These are phyloP conservation scores for Zygoascus meyerae DNA, from an alignment of 1,139 yeast species.

Conservation along the genomic window DNA sequence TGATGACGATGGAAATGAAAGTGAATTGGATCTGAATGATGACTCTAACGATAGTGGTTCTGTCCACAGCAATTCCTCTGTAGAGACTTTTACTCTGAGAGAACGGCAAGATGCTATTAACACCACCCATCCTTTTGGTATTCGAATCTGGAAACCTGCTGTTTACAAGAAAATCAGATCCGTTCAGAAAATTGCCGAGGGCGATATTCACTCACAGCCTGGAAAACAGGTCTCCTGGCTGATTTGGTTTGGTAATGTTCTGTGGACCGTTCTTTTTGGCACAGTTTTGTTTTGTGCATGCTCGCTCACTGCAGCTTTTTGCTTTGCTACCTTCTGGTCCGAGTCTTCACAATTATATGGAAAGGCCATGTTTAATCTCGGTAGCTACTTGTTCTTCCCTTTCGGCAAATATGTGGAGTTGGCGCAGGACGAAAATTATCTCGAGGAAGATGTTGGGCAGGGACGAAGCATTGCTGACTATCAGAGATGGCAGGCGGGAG, in stretches of 20 bases:
- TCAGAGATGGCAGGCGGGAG: conserved; percentile 81
- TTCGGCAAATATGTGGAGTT: conserved; percentile 86
- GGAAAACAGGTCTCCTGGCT: conserved; percentile 50
- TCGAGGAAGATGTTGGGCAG: conserved; percentile 81
- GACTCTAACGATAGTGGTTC: conserved; percentile 39
- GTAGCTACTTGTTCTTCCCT: conserved; percentile 69
- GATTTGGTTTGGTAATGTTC: conserved; percentile 63
- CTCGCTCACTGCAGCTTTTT: conserved; percentile 48
- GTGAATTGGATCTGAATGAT: conserved; percentile 16
- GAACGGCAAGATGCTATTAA: conserved; percentile 96
- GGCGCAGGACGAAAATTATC: conserved; percentile 70
- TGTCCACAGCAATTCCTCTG: conserved; percentile 40
- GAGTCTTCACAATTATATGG: conserved; percentile 52
- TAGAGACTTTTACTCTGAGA: conserved; percentile 80
- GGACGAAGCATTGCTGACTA: conserved; percentile 84
- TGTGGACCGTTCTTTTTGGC: conserved; percentile 77
- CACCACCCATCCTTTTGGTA: conserved; percentile 96
- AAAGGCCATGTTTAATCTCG: conserved; percentile 54
- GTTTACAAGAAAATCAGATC: conserved; percentile 87
- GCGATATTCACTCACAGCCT: conserved; percentile 83
- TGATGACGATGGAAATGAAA: conserved; percentile 11
- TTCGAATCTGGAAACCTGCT: conserved; percentile 97
- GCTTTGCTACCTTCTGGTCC: conserved; percentile 32
- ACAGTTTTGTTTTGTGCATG: conserved; percentile 51
- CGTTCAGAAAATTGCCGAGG: conserved; percentile 86